phyloP scores from a whole-genome alignment of 768 basidiomycete genomes.

The Tricholomella constricta region DNA sequence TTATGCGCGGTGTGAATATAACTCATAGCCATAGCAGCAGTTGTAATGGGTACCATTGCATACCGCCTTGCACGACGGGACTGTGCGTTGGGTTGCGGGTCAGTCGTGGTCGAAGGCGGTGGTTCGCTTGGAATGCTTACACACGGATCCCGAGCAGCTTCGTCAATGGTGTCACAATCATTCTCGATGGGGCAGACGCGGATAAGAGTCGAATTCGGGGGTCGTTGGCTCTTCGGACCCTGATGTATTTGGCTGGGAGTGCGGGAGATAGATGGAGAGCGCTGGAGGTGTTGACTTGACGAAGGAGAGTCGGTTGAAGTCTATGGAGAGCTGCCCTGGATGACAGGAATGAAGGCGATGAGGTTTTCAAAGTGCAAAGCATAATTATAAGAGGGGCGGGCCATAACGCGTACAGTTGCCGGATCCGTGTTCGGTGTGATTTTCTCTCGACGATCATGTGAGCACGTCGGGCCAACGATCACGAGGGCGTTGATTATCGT shows the following conservation, averaged over 20 bases:
- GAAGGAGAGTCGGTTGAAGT: no score
- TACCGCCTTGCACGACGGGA: constrained; percentile 84
- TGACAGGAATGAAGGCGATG: no score
- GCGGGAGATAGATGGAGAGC: no score
- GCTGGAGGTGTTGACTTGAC: no score
- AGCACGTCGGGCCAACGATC: no score
- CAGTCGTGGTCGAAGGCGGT: background rate
- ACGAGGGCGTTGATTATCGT: no score
- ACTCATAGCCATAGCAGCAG: background rate
- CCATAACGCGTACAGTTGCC: no score
- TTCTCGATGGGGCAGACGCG: constrained; percentile 15
- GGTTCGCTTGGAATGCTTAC: constrained; percentile 41
- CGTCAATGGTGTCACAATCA: constrained; percentile 61
- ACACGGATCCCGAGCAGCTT: constrained; percentile 66
- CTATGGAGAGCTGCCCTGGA: no score
- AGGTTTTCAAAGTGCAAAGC: no score
- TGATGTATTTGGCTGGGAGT: background rate
- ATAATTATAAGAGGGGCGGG: no score
- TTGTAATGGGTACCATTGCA: constrained; percentile 70
- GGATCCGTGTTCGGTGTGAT: no score
- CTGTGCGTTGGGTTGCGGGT: constrained; percentile 32
- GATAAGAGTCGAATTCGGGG: background rate
- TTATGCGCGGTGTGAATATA: background rate
- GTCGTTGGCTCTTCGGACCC: background rate
- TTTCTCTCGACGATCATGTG: no score